A percentile compares a stretch with the other conserved stretches of the same genome.
These are phyloP conservation scores for Epichloe baconii DNA, from an alignment of 2,329 filamentous ascomycete genomes.

Conservation along the genomic window DNA sequence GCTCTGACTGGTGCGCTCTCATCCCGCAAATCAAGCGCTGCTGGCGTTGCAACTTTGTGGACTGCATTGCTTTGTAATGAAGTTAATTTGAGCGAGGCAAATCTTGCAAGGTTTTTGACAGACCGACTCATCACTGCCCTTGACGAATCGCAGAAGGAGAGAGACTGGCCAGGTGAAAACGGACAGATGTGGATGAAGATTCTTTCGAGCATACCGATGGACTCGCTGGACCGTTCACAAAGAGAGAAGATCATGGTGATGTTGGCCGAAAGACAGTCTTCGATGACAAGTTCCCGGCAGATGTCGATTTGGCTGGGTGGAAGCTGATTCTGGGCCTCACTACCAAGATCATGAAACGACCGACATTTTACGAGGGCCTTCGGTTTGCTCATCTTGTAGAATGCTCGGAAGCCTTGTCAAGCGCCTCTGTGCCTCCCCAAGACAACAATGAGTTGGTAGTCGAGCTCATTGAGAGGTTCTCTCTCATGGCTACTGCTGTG, in stretches of 20 bases:
- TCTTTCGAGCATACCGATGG: slow-evolving; percentile 22
- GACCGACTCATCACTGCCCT: slow-evolving; percentile 19
- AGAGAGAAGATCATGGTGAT: slow-evolving; percentile 30
- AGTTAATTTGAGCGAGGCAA: slow-evolving; percentile 22
- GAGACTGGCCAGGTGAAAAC: slow-evolving; percentile 18
- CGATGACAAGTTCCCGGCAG: slow-evolving; percentile 14
- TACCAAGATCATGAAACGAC: slow-evolving; percentile 35
- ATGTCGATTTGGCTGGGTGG: slow-evolving; percentile 18
- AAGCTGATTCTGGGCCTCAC: slow-evolving; percentile 30
- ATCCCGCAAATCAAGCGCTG: slow-evolving; percentile 7
- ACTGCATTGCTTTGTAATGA: slow-evolving; percentile 23
- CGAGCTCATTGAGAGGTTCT: slow-evolving; percentile 22
- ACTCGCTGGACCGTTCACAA: slow-evolving; percentile 27
- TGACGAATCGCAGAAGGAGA: slow-evolving; percentile 16
- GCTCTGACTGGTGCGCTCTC: slow-evolving; percentile 14
- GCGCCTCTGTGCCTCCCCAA: slow-evolving; percentile 12
- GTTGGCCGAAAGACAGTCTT: slow-evolving; percentile 16
- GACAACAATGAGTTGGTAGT: slow-evolving; percentile 14
- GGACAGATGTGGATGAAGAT: slow-evolving; percentile 19
- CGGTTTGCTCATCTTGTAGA: slow-evolving; percentile 24
- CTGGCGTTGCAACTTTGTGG: slow-evolving; percentile 15
- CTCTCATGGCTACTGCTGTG: slow-evolving; percentile 17
- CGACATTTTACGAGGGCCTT: slow-evolving; percentile 38
- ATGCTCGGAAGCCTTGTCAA: slow-evolving; percentile 20
- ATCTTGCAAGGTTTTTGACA: slow-evolving; percentile 19